These are phyloP conservation scores for Debaryomyces sp. DNA, from an alignment of 1,139 yeast genomes.

Conservation along the genomic window DNA sequence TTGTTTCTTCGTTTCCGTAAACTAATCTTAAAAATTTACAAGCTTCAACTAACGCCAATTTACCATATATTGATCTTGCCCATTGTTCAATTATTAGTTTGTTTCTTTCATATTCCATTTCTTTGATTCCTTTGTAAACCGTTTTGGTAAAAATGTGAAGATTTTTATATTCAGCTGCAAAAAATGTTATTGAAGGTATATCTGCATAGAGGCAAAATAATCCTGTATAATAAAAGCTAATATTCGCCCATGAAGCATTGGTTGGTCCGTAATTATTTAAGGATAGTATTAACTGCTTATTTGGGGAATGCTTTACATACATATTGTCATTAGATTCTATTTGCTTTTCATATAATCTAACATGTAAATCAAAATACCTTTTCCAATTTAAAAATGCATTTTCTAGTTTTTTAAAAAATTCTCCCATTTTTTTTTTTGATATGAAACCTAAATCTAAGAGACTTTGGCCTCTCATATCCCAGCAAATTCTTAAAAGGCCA, in stretches of 20 bases:
- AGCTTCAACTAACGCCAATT: conserved; percentile 21
- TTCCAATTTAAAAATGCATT: conserved; percentile 40
- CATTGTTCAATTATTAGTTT: conserved; percentile 16
- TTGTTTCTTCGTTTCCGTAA: conserved; percentile 18
- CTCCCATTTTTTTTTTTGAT: conserved; percentile 23
- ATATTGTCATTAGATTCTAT: neutral
- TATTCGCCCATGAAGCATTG: conserved; percentile 24
- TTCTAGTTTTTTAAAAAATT: conserved; percentile 30
- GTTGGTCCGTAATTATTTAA: conserved; percentile 23
- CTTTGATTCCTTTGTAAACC: conserved; percentile 6
- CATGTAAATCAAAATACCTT: conserved; percentile 39
- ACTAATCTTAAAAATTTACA: conserved; percentile 20
- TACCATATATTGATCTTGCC: conserved; percentile 23
- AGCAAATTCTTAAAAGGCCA: conserved; percentile 39
- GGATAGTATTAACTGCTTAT: conserved; percentile 5
- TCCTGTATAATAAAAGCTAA: conserved; percentile 18
- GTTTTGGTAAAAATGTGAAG: conserved; percentile 11
- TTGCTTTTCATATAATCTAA: conserved; percentile 12
- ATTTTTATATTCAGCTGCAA: conserved; percentile 5
- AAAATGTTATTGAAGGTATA: neutral
- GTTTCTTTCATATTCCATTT: conserved; percentile 15
- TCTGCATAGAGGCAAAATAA: conserved; percentile 19
- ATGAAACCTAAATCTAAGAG: conserved; percentile 18
- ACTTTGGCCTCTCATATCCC: conserved; percentile 26
- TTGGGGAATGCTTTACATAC: neutral